phyloP scores from a whole-genome alignment of 2,329 filamentous ascomycete species.

The Verticillium tricorpus region DNA sequence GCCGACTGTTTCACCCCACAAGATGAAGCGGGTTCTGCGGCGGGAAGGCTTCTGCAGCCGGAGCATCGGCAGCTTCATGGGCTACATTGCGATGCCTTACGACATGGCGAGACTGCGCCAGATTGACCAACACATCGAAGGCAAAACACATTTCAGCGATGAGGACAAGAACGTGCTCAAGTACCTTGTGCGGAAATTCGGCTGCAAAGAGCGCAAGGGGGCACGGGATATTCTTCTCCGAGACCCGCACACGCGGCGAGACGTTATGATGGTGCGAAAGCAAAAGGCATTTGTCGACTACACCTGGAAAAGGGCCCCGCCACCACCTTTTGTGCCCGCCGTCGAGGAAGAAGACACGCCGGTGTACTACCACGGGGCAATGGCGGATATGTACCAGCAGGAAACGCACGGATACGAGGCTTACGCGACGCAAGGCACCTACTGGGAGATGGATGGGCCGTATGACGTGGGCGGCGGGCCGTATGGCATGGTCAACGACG shows the following conservation, averaged over 20 bases:
- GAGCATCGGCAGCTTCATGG: constrained; percentile 26
- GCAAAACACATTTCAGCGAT: constrained; percentile 23
- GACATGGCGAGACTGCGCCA: constrained; percentile 43
- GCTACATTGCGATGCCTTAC: constrained; percentile 42
- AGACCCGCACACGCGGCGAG: constrained; percentile 60
- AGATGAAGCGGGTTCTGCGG: constrained; percentile 26
- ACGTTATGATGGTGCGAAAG: constrained; percentile 77
- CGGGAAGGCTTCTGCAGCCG: constrained; percentile 33
- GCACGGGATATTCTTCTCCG: constrained; percentile 81
- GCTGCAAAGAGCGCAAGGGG: constrained; percentile 66
- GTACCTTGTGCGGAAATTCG: constrained; percentile 46
- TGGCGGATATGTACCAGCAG: not conserved
- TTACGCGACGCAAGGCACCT: not conserved
- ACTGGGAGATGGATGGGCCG: not conserved
- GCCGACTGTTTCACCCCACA: constrained; percentile 3
- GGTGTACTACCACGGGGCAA: not conserved
- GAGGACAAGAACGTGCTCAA: constrained; percentile 40
- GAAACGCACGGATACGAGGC: not conserved
- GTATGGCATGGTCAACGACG: not conserved
- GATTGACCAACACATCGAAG: constrained; percentile 45
- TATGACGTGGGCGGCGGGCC: not conserved
- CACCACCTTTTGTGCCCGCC: not conserved
- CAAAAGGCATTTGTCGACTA: constrained; percentile 85
- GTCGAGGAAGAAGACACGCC: not conserved
- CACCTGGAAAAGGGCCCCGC: constrained; percentile 61